phyloP scores from a whole-genome alignment of 768 basidiomycete genomes.

The Galerina marginata region DNA sequence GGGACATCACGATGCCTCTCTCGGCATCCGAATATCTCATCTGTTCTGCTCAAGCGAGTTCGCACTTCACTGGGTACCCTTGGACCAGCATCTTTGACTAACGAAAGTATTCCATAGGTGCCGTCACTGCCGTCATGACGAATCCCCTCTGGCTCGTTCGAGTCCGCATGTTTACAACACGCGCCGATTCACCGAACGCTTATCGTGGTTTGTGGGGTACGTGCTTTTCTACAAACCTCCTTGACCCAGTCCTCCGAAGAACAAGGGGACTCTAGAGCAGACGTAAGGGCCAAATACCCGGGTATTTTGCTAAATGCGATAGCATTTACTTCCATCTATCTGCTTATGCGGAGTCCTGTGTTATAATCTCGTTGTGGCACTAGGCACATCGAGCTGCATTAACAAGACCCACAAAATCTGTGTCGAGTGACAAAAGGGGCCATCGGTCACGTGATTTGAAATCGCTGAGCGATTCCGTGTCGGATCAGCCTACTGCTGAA shows the following conservation, averaged over 20 bases:
- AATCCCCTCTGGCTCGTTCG: conserved; percentile 99
- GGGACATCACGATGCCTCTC: conserved; percentile 68
- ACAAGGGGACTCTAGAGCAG: too few relatives aligned
- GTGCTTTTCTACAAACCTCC: conserved; percentile 27
- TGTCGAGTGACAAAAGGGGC: too few relatives aligned
- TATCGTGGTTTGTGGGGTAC: conserved; percentile 83
- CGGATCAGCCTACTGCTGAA: too few relatives aligned
- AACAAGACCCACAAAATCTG: too few relatives aligned
- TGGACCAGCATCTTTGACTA: conserved; percentile 3
- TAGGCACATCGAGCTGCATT: too few relatives aligned
- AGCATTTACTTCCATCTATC: too few relatives aligned
- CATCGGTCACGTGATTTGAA: too few relatives aligned
- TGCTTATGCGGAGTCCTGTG: too few relatives aligned
- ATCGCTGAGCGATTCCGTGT: too few relatives aligned
- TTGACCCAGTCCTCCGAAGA: neutral
- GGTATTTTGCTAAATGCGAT: too few relatives aligned
- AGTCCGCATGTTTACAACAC: conserved; percentile 94
- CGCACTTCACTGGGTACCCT: conserved; percentile 45
- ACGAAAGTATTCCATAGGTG: conserved; percentile 57
- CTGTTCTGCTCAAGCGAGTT: conserved; percentile 96
- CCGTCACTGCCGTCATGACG: conserved; percentile 90
- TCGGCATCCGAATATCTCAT: conserved; percentile 82
- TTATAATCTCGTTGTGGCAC: too few relatives aligned
- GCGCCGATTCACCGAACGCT: conserved; percentile 64
- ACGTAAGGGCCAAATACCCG: too few relatives aligned